phyloP scores from a whole-genome alignment of 106 monocot species.

The Amphibolis antarctica region DNA sequence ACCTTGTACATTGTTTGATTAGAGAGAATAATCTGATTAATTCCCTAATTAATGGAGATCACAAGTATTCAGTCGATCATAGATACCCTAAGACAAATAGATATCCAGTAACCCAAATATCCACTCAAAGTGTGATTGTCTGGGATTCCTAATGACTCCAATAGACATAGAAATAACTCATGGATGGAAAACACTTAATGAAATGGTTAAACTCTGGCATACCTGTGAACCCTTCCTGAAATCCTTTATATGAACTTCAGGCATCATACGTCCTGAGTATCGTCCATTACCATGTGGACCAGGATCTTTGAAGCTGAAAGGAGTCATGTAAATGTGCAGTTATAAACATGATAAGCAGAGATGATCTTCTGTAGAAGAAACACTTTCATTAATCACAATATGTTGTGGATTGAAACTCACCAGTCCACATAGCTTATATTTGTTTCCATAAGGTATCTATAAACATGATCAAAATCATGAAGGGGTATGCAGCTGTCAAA shows the following conservation, averaged over 20 bases:
- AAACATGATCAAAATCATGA: constrained; percentile 78
- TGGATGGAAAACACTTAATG: too few species aligned
- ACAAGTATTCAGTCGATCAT: too few species aligned
- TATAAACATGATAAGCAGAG: too few species aligned
- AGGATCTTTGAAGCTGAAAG: constrained; percentile 79
- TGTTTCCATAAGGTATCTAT: constrained; percentile 77
- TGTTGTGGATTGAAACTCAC: constrained; percentile 21
- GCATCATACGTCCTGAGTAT: constrained; percentile 76
- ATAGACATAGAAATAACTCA: too few species aligned
- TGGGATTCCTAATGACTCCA: too few species aligned
- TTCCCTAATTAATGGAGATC: too few species aligned
- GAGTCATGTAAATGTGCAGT: too few species aligned
- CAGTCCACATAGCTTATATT: constrained; percentile 91
- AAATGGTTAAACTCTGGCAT: neutral
- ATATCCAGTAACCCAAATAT: too few species aligned
- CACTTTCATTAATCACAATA: neutral
- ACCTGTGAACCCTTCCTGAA: constrained; percentile 97
- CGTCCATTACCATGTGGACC: constrained; percentile 89
- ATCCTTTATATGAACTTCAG: constrained; percentile 77
- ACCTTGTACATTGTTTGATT: too few species aligned
- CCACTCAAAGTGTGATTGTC: too few species aligned
- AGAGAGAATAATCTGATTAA: too few species aligned
- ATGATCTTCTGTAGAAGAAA: neutral
- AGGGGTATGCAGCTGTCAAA: constrained; percentile 77
- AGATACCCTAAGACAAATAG: too few species aligned